A percentile compares a stretch with the other conserved stretches of the same genome.
phyloP scores from a whole-genome alignment of 371 early-diverging fungal genomes.

The Phascolomyces articulosus region DNA sequence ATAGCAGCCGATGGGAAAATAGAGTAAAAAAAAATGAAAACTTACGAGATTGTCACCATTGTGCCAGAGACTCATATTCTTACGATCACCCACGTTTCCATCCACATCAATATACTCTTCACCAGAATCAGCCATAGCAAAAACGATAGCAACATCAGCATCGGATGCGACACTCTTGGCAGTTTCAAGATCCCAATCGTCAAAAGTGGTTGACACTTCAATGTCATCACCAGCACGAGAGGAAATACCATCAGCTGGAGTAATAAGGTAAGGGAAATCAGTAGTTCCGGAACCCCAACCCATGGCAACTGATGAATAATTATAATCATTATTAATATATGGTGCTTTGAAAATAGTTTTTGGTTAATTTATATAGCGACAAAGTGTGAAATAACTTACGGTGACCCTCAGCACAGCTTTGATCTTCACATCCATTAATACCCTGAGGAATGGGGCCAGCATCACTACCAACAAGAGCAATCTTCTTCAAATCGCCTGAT shows the following conservation, averaged over 20 bases:
- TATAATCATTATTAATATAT: too few relatives aligned
- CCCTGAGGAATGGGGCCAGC: slow-evolving; percentile 30
- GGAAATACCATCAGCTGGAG: slow-evolving; percentile 43
- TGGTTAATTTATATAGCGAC: too few relatives aligned
- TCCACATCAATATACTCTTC: slow-evolving; percentile 51
- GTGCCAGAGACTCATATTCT: slow-evolving; percentile 60
- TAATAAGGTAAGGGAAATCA: slow-evolving; percentile 62
- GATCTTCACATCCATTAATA: slow-evolving; percentile 26
- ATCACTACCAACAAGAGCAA: slow-evolving; percentile 60
- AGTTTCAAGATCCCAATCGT: slow-evolving; percentile 38
- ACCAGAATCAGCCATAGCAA: slow-evolving; percentile 60
- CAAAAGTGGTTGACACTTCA: slow-evolving; percentile 31
- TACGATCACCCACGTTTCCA: slow-evolving; percentile 57
- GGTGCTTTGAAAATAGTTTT: too few relatives aligned
- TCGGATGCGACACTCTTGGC: slow-evolving; percentile 38
- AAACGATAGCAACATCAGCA: slow-evolving; percentile 61
- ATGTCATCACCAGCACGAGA: slow-evolving; percentile 33
- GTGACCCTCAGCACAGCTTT: slow-evolving; percentile 45
- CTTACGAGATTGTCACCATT: slow-evolving; percentile 60
- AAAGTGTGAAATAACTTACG: too few relatives aligned
- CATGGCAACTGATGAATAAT: slow-evolving; percentile 43
- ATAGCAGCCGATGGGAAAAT: too few relatives aligned
- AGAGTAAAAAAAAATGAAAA: neutral
- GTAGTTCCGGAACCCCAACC: slow-evolving; percentile 72
- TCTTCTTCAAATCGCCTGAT: slow-evolving; percentile 16